Base-by-base conservation (phyloP, 306 rosid species). In the Dryas alaskensis region DNA sequence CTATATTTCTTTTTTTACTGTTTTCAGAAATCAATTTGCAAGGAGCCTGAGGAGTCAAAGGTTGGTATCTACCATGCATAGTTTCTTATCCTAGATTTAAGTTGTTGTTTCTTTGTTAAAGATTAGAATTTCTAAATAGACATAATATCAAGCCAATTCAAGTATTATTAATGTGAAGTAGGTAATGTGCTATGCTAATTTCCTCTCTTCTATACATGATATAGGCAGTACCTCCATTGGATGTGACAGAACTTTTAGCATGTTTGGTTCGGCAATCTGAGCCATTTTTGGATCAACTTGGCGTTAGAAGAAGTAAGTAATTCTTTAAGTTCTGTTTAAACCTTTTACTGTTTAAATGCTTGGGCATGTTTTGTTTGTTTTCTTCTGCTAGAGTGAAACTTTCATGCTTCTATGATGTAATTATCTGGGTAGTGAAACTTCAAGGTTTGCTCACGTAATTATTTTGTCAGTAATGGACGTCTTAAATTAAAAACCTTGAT, bases 241-340 rank as follows among this genome's bases (percentile, higher is more conserved):
- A 87, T 64, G 92, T 87, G 60, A 84, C 97, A 3, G 99, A 95
- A 87, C 99, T 95, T 81, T 80, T 95, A 85, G 99, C 99, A 22
- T 87, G 82, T 80, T 87, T 90, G 84, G 96, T 95, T 54, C 87
- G 95, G 78, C 96, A 92, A 78, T 92, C 98, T 19, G 98, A 76
- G 54, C 92, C 98, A 44, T 86, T 95, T 70, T 79, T 95, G 83
- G 99, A 94, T 86, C 99, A 94, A 79, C 84, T 94, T 84, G 99
- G 99, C 74, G 81, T 95, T 76, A 82, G 77, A 76, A 87, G 72
- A 88, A 97, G 99, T 90, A 78, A 68, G 65, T 31, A 47, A 50
- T 58, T 72, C 25, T 75, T 64, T 60, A 19, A 71, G 54, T 67
- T 17, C 19, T 51, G 22, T 45, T 70, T 67, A 11, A 39, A 61